Evolutionary conservation across 2,329 filamentous ascomycete genomes (phyloP), one percentile per base, ranked within the genome.

Genomic region (Scedosporium dehoogii): DNA sequence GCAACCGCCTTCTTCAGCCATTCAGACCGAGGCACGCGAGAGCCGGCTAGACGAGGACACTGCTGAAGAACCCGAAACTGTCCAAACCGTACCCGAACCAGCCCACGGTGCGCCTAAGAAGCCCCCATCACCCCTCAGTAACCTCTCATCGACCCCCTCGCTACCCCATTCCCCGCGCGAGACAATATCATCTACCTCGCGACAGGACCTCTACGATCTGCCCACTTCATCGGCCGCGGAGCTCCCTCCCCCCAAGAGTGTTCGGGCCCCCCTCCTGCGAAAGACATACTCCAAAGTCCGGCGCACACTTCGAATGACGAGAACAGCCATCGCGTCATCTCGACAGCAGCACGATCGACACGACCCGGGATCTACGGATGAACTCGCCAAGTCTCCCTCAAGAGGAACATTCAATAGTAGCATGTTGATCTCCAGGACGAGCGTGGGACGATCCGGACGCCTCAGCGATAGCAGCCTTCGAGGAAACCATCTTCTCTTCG

Each of bases 401-500:
- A 70, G 69, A 1, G 70, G 72, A 6, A 70, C 73, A 2, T 67
- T 78, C 56, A 74, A 78, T 58, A 73, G 73, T 46, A 76, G 74
- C 58, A 65, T 74, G n/a, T 62, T 70, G 3, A 62, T 55, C 12
- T 55, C 51, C 7, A 23, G 51, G 51, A 55, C 51, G 3, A 55
- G 23, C 21, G 18, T 23, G 16, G 27, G 27, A 16, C 10, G 55
- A 38, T 58, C 55, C 27, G 55, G 16, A 18, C 55, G 55, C 4
- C 27, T 41, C 42, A 55, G 33, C 16, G 33, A 27, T 6, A 25
- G 41, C 10, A 62, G 21, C 3, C 27, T 14, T 4, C 5, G 23
- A 46, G 42, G 18, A 10, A 56, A 5, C 10, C 58, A 38, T 38
- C 23, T 16, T 3, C 57, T 96, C 0, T 96, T 97, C 69, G 75